Base-by-base conservation (phyloP, 495 filamentous ascomycete species). In the Penicillium egyptiacum region DNA sequence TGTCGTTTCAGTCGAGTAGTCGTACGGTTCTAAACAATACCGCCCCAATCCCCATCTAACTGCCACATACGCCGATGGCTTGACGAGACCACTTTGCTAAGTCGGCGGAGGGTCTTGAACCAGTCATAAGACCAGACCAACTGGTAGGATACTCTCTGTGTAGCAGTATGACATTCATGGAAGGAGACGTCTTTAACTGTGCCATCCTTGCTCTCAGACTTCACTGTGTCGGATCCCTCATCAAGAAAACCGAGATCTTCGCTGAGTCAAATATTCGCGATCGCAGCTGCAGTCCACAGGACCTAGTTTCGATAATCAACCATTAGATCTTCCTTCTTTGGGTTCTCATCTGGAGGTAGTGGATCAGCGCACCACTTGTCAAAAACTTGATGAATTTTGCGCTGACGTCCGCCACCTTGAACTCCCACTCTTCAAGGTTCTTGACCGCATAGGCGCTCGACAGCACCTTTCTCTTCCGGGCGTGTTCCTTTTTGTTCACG, bases 101-200 rank as follows among this genome's bases (percentile, higher is more conserved):
- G 28, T 41, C 50, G 39, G 5, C 37, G 44, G 64, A 41, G 5
- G 5, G 56, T 57, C 8, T 60, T 26, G 51, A 78, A 80, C 70
- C 70, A 78, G 7, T 69, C 67, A 49, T 78, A 78, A 5, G 69
- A 46, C 76, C 76, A 83, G 42, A 79, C 64, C 8, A 80, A 59
- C 12, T 55, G 42, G 19, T 69, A 71, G 19, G 74, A 67, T 0
- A 62, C 71, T 14, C 60, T 49, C 1, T 61, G 64, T 5, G 65
- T 75, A 12, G 67, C 63, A 50, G 70, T 65, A 8, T 77, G 74
- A 59, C 70, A 73, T 16, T 74, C 65, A 4, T 72, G 68, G 59
- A 70, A 76, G 50, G 67, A 56, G 43, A 72, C 63, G 19, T 73
- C 20, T 31, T 69, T 66, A 16, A 52, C 16, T 1, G 59, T 70